Percentiles rank a stretch among this genome's conserved stretches.
Conservation (phyloP, 805 yeast genomes). For the Candida pseudofarinosa region DNA sequence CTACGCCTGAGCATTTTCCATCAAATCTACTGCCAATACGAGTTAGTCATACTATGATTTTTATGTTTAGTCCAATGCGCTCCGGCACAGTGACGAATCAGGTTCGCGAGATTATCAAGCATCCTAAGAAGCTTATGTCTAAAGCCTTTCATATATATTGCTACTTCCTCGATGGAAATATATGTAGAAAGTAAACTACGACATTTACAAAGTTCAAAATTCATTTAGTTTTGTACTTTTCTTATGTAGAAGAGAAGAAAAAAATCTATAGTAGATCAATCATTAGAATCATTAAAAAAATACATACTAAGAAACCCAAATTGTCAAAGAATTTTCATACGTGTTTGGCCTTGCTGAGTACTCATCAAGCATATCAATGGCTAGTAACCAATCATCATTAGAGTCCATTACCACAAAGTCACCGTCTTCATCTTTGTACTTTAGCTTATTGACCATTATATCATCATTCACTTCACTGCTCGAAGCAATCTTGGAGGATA, state of each 20-base stretch:
- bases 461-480: slow-evolving; percentile 53
- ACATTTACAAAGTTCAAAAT: too few relatives aligned
- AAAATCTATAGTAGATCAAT: not conserved
- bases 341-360: slow-evolving; percentile 13
- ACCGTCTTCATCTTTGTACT: slow-evolving; percentile 92
- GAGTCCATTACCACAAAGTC: slow-evolving; percentile 83
- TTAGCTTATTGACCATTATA: slow-evolving; percentile 52
- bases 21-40: not conserved
- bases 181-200: too few relatives aligned
- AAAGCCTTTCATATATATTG: not conserved
- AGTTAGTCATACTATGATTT: not conserved
- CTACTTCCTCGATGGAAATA: too few relatives aligned
- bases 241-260: not conserved
- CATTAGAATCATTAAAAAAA: not conserved
- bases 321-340: slow-evolving; percentile 23
- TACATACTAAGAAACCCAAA: slow-evolving; percentile 34
- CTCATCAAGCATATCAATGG: slow-evolving; percentile 57
- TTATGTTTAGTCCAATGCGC: not conserved
- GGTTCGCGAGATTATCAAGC: slow-evolving; percentile 4
- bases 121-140: not conserved
- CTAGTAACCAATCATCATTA: slow-evolving; percentile 85
- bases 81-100: slow-evolving; percentile 5
- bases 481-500: slow-evolving; percentile 46
- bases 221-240: not conserved
- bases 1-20: not conserved